These are phyloP conservation scores for Epithemia pelagica DNA, from an alignment of 108 stramenopile genomes.

Conservation along the genomic window DNA sequence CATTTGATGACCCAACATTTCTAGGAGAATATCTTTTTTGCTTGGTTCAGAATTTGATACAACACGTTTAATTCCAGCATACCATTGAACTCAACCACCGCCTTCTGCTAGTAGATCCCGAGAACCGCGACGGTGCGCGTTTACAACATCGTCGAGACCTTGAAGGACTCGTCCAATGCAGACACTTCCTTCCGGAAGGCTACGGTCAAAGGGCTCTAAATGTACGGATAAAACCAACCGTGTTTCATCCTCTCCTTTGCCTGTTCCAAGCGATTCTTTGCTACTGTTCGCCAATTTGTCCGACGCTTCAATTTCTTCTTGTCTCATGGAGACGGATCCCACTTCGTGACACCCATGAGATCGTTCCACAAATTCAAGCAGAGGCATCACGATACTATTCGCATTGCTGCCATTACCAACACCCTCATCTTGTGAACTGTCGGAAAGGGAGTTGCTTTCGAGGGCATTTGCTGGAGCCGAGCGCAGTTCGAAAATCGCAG, in stretches of 20 bases:
- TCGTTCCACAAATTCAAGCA: constrained; percentile 11
- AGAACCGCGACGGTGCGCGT: neutral
- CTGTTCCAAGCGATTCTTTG: neutral
- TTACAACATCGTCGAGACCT: neutral
- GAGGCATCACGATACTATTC: neutral
- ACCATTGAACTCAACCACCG: too few relatives aligned
- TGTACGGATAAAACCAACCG: neutral
- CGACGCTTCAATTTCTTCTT: neutral
- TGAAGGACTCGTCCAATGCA: constrained; percentile 4
- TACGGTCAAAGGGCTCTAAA: neutral
- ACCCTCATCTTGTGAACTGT: neutral
- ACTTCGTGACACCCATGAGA: constrained; percentile 9
- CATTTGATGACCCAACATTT: too few relatives aligned
- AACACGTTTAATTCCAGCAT: too few relatives aligned
- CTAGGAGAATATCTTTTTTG: too few relatives aligned
- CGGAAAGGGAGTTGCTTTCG: neutral
- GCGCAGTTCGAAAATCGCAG: neutral
- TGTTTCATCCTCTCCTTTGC: neutral
- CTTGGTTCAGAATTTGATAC: too few relatives aligned
- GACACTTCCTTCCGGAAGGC: neutral
- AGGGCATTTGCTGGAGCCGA: neutral
- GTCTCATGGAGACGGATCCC: constrained; percentile 5
- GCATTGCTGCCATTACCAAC: neutral
- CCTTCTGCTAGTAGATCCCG: too few relatives aligned
- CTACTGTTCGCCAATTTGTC: neutral